Evolutionary conservation across 176 grass and related monocot genomes (phyloP), one percentile per base, ranked within the genome.

Genomic region (Musa acuminata): DNA sequence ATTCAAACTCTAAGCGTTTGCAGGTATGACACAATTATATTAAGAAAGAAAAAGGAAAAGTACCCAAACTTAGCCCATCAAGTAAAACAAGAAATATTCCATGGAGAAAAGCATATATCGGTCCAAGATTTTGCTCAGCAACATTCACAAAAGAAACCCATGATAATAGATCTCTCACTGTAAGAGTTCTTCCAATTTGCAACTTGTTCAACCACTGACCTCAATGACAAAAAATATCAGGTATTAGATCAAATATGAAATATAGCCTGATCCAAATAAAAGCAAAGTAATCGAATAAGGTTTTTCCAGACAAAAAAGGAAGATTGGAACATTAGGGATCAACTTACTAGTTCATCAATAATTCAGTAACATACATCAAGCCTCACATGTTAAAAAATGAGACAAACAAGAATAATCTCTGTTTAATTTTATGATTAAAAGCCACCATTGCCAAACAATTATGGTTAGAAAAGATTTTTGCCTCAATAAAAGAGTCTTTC

Each of bases 121-220:
- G 77, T 43, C 89, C 85, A 83, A 97, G 93, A 69, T 48, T 87
- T 73, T 22, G 67, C 75, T 82, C 87, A 23, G 87, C 80, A 72
- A 83, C 67, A 83, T 97, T 83, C 63, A 97, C 73, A 87, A 97
- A 97, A 29, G 80, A 86, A 83, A 97, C 85, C 93, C 93, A 97
- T 51, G 93, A 97, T 21, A 93, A 69, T 35, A 97, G 59, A 78
- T 97, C 93, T 62, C 93, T 78, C 67, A 97, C 90, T 10, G 90
- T 97, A 19, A 97, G 90, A 52, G 71, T 75, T 79, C 90, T 92
- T 66, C 87, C 90, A 23, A 75, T 89, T 77, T 83, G 83, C 81
- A 92, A 80, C 75, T 90, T 87, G 51, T 97, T 97, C 84, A 97
- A 97, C 93, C 93, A 93, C 80, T 87, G 66, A 19, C 25, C 79